These are phyloP conservation scores for Plasmopara halstedii DNA, from an alignment of 352 stramenopile genomes.

Conservation along the genomic window DNA sequence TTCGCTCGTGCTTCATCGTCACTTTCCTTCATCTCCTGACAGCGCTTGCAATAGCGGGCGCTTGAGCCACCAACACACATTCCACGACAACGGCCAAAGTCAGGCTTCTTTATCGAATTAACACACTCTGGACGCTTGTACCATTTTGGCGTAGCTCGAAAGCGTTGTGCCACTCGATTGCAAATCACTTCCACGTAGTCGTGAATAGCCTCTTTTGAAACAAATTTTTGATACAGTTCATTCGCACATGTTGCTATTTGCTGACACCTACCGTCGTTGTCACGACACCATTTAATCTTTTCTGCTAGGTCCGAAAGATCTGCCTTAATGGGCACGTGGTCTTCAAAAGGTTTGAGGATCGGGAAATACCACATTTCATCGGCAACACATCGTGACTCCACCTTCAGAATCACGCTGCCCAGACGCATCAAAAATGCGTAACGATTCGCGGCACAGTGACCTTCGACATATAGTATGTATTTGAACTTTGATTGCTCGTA, in stretches of 20 bases:
- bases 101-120: conserved; percentile 51
- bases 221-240: conserved; percentile 90
- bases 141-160: conserved; percentile 55
- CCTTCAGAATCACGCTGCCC: conserved; percentile 97
- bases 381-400: conserved; percentile 87
- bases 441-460: conserved; percentile 95
- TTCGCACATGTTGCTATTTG: conserved; percentile 93
- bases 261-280: conserved; percentile 95
- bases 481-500: conserved; percentile 98
- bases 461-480: conserved; percentile 96
- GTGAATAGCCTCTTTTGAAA: conserved; percentile 89
- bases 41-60: conserved; percentile 57
- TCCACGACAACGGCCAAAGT: conserved; percentile 38
- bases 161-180: conserved; percentile 87
- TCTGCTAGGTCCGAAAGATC: conserved; percentile 97
- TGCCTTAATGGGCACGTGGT: conserved; percentile 95
- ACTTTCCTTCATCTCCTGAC: conserved; percentile 56
- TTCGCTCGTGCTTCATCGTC: conserved; percentile 31
- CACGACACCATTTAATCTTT: conserved; percentile 96
- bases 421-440: conserved; percentile 99
- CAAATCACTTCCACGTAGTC: conserved; percentile 97
- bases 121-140: conserved; percentile 55
- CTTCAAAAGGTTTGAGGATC: conserved; percentile 92
- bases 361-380: conserved; percentile 98
- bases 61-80: conserved; percentile 54